Evolutionary conservation across 2,329 filamentous ascomycete genomes (phyloP).

Genomic region (Aspergillus pseudoterreus): DNA sequence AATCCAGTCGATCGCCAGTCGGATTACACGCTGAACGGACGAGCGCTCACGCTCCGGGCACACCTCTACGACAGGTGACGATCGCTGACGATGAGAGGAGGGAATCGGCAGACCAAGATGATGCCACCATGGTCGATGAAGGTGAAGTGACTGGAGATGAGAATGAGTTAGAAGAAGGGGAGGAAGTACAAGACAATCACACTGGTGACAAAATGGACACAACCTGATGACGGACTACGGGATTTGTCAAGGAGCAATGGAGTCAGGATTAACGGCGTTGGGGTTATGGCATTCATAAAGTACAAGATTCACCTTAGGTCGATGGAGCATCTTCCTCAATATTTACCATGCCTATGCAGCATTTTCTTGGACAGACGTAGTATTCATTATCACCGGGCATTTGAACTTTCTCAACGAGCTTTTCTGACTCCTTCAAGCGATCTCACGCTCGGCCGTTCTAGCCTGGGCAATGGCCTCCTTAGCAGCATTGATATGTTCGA

Average conservation of each 20-base stretch:
- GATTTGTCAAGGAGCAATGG: constrained; percentile 21
- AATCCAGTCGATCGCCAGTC: constrained; percentile 22
- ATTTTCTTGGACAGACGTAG: too few relatives aligned
- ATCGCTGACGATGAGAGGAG: constrained; percentile 37
- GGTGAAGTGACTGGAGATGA: constrained; percentile 38
- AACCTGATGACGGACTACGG: constrained; percentile 23
- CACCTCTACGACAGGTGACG: constrained; percentile 37
- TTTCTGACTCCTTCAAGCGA: constrained; percentile 23
- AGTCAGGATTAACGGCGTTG: constrained; percentile 25
- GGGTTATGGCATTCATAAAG: constrained; percentile 11
- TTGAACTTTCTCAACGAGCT: neutral
- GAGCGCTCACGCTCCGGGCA: constrained; percentile 28
- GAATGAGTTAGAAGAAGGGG: constrained; percentile 45
- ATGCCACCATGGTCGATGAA: constrained; percentile 58
- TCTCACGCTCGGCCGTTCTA: constrained; percentile 37
- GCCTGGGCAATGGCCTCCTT: constrained; percentile 41
- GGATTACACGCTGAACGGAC: constrained; percentile 31
- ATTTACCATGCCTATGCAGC: neutral
- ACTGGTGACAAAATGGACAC: constrained; percentile 66
- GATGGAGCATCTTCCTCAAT: neutral
- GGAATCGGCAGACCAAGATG: constrained; percentile 45
- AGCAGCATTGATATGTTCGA: constrained; percentile 39
- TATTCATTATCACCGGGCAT: too few relatives aligned
- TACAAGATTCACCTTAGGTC: constrained; percentile 10
- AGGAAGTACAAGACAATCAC: constrained; percentile 48